Conservation (phyloP, 305 asterid species). For the Fraxinus platypoda region DNA sequence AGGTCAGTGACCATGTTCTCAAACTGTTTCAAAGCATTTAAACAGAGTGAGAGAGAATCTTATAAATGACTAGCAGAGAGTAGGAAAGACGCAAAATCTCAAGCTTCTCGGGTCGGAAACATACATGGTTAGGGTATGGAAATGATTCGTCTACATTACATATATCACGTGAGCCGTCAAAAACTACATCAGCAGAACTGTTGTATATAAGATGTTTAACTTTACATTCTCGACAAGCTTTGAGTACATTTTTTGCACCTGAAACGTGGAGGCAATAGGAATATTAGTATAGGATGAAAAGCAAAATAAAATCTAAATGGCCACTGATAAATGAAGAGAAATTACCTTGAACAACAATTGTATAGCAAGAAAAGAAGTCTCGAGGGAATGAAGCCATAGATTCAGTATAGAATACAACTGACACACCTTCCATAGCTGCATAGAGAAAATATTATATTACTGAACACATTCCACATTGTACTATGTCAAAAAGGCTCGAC, state of each 20-base stretch:
- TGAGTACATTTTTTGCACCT: conserved; percentile 79
- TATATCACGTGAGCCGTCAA: conserved; percentile 52
- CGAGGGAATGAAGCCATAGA: conserved; percentile 37
- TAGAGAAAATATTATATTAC: conserved; percentile 30
- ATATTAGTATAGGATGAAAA: conserved; percentile 16
- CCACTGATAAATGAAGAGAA: conserved; percentile 7
- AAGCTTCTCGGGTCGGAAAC: conserved; percentile 28
- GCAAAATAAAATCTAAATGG: background rate
- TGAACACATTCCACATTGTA: background rate
- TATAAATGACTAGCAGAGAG: conserved; percentile 11
- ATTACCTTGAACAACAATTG: conserved; percentile 69
- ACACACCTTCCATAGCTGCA: conserved; percentile 78
- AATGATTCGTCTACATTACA: conserved; percentile 68
- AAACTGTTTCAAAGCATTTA: conserved; percentile 43
- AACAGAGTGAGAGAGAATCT: conserved; percentile 13
- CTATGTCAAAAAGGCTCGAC: background rate
- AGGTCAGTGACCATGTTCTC: conserved; percentile 73
- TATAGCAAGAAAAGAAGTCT: conserved; percentile 60
- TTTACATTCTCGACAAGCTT: conserved; percentile 76
- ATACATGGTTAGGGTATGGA: conserved; percentile 72
- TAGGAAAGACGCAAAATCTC: conserved; percentile 17
- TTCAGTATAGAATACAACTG: conserved; percentile 72
- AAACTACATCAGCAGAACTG: conserved; percentile 80
- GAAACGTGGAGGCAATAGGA: conserved; percentile 24
- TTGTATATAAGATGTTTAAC: conserved; percentile 68